Conservation (phyloP, 2,329 filamentous ascomycete species). For the Bertia moriformis region DNA sequence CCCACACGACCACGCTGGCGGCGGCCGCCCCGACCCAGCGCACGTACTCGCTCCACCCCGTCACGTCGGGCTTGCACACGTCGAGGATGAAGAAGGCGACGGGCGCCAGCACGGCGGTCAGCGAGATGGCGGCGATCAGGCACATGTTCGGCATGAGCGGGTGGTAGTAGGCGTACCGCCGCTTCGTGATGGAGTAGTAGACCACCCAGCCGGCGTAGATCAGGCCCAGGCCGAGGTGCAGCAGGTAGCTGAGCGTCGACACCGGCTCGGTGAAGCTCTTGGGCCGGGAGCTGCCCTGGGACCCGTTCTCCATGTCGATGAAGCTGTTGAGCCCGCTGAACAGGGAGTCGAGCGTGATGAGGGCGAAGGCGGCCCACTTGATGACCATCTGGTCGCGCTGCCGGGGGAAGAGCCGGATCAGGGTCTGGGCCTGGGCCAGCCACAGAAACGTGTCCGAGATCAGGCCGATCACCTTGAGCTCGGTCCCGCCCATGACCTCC, state of each 20-base stretch:
- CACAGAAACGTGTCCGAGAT: constrained; percentile 94
- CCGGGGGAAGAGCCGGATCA: constrained; percentile 88
- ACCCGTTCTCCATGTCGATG: constrained; percentile 25
- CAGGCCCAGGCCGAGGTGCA: constrained; percentile 72
- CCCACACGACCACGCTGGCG: constrained; percentile 93
- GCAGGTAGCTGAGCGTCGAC: constrained; percentile 79
- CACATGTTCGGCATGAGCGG: constrained; percentile 80
- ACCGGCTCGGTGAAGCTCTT: constrained; percentile 76
- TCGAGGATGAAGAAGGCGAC: constrained; percentile 89
- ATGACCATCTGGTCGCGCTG: constrained; percentile 97
- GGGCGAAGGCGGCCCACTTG: constrained; percentile 92
- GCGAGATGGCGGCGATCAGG: constrained; percentile 63
- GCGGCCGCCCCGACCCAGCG: constrained; percentile 91
- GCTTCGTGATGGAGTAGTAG: constrained; percentile 85
- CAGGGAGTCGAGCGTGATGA: constrained; percentile 79
- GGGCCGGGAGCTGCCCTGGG: constrained; percentile 43
- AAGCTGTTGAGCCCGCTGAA: constrained; percentile 92
- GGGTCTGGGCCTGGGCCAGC: constrained; percentile 91
- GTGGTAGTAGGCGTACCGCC: constrained; percentile 81
- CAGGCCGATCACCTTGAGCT: constrained; percentile 79
- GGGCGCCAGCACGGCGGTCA: constrained; percentile 72
- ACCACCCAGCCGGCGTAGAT: constrained; percentile 88
- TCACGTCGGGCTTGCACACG: constrained; percentile 70
- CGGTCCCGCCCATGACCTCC: constrained; percentile 67
- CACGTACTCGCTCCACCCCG: constrained; percentile 89